Percentiles rank a stretch among this genome's conserved stretches.
These are phyloP conservation scores for Lasiodiplodia sp. DNA, from an alignment of 2,329 filamentous ascomycete genomes.

Conservation along the genomic window DNA sequence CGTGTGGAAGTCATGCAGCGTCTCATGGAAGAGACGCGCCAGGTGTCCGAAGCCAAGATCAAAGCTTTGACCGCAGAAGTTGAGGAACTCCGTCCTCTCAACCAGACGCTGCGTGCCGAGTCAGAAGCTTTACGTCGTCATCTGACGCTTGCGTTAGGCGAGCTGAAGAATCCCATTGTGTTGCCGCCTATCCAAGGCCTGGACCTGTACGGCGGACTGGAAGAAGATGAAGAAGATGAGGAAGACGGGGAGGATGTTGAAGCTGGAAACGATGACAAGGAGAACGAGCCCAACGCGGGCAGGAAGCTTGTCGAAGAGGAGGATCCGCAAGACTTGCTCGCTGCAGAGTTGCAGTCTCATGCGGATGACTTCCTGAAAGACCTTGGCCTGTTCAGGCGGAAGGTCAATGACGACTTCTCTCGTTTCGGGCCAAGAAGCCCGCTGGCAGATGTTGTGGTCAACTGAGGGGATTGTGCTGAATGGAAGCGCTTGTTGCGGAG, in stretches of 20 bases:
- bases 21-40: constrained; percentile 91
- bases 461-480: background rate
- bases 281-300: constrained; percentile 59
- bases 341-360: constrained; percentile 76
- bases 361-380: constrained; percentile 86
- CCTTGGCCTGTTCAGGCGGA: constrained; percentile 79
- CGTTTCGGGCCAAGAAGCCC: constrained; percentile 57
- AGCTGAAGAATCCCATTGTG: constrained; percentile 90
- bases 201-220: constrained; percentile 13
- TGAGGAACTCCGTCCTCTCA: constrained; percentile 55
- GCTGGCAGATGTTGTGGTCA: constrained; percentile 23
- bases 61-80: constrained; percentile 70
- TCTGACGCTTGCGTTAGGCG: constrained; percentile 82
- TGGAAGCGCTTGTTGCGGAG: background rate
- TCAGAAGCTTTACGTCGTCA: constrained; percentile 90
- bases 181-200: constrained; percentile 46
- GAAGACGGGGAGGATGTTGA: constrained; percentile 34
- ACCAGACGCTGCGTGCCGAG: constrained; percentile 68
- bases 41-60: constrained; percentile 94
- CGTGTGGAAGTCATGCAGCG: constrained; percentile 90
- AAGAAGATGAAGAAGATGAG: constrained; percentile 38
- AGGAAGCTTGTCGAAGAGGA: constrained; percentile 68
- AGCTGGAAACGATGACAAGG: constrained; percentile 38
- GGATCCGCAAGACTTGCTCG: constrained; percentile 55
- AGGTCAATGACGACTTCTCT: constrained; percentile 81